Conservation (phyloP, 768 basidiomycete species). For the Clavaria fumosa region DNA sequence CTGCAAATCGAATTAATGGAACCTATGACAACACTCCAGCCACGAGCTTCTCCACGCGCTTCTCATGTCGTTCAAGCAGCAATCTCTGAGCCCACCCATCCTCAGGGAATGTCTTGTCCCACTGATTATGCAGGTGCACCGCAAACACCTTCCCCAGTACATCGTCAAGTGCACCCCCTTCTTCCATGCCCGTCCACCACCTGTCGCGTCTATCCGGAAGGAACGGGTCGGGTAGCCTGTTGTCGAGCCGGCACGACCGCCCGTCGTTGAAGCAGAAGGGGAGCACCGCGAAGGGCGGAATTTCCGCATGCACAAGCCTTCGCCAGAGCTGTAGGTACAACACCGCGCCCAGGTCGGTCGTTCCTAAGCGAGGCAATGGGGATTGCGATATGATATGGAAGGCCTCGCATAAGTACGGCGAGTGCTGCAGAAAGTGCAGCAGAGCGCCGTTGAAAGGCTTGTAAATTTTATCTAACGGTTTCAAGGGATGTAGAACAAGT, state of each 20-base stretch:
- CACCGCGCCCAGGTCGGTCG: conserved; percentile 88
- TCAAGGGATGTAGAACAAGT: background rate
- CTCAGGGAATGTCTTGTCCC: conserved; percentile 74
- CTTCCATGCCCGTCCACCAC: conserved; percentile 47
- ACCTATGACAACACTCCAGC: too few species aligned
- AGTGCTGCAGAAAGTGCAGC: conserved; percentile 82
- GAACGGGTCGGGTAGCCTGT: conserved; percentile 89
- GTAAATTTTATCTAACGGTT: conserved; percentile 52
- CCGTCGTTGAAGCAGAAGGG: conserved; percentile 95
- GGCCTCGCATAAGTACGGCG: conserved; percentile 94
- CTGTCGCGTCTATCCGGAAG: conserved; percentile 29
- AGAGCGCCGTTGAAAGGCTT: conserved; percentile 82
- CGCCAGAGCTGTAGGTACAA: conserved; percentile 90
- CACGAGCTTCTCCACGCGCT: too few species aligned
- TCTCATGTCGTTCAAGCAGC: too few species aligned
- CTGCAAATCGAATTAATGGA: too few species aligned
- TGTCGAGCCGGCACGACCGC: conserved; percentile 78
- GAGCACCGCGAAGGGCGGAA: conserved; percentile 81
- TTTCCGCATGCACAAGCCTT: conserved; percentile 50
- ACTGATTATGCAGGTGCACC: conserved; percentile 91
- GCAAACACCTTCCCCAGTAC: conserved; percentile 63
- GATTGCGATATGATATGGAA: conserved; percentile 81
- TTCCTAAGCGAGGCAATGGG: conserved; percentile 52
- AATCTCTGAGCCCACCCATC: conserved; percentile 81
- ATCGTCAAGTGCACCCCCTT: conserved; percentile 46